A percentile compares a stretch with the other conserved stretches of the same genome.
These are phyloP conservation scores for Apiospora sp. DNA, from an alignment of 2,329 filamentous ascomycete genomes.

Conservation along the genomic window DNA sequence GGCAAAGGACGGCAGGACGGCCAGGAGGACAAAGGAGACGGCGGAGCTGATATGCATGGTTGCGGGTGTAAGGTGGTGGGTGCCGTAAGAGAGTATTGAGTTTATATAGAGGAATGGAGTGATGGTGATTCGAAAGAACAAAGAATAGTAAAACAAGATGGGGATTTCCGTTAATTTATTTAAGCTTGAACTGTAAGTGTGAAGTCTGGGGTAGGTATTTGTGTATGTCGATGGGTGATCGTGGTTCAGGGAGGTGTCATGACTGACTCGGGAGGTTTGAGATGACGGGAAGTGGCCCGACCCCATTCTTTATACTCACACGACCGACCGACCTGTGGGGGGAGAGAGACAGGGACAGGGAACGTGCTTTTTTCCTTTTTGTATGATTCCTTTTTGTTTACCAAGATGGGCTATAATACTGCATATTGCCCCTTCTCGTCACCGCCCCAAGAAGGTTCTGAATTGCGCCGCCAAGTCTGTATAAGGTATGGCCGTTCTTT, in stretches of 20 bases:
- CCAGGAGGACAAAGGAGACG: background rate
- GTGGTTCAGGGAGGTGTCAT: slow-evolving; percentile 14
- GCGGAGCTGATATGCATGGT: slow-evolving; percentile 7
- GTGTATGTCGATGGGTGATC: background rate
- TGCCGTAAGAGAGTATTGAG: background rate
- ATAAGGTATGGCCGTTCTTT: background rate
- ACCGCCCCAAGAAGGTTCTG: background rate
- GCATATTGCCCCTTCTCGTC: slow-evolving; percentile 13
- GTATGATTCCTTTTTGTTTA: background rate
- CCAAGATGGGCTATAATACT: background rate
- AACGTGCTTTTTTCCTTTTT: background rate
- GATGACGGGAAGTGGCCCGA: background rate
- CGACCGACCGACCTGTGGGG: background rate
- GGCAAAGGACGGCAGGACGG: background rate
- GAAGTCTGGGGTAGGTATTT: background rate
- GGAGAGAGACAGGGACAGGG: background rate
- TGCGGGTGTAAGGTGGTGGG: background rate
- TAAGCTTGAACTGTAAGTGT: background rate
- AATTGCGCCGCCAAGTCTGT: background rate
- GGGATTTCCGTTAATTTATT: background rate
- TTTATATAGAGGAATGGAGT: background rate
- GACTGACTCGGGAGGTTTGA: slow-evolving; percentile 9
- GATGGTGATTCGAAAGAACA: background rate
- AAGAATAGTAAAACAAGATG: background rate
- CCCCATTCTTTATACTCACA: slow-evolving; percentile 5